Evolutionary conservation across 305 asterid species (phyloP).

Genomic region (Plantago lanceolata): DNA sequence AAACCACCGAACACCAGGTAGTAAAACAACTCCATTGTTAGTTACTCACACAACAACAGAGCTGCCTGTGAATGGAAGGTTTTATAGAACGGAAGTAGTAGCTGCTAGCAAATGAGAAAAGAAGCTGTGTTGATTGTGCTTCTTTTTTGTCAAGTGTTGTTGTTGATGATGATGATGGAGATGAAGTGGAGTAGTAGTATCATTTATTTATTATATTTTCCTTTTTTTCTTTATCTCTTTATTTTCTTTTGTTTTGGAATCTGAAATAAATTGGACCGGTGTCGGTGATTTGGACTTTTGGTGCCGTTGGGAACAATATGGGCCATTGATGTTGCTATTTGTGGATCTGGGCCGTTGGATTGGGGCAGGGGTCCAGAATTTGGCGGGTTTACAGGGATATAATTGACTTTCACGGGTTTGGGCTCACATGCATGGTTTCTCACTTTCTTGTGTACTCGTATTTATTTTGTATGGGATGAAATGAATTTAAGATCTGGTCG

Average conservation of each 20-base stretch:
- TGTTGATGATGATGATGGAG: too few relatives aligned
- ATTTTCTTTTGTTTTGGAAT: conserved; percentile 1
- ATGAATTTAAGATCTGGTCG: too few relatives aligned
- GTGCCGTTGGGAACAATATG: conserved; percentile 8
- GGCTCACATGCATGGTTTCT: too few relatives aligned
- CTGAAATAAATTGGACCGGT: conserved; percentile 7
- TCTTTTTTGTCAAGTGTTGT: too few relatives aligned
- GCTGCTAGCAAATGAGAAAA: not conserved
- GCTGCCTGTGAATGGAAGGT: not conserved
- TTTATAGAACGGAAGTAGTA: too few relatives aligned
- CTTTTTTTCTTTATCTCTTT: not conserved
- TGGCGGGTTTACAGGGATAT: too few relatives aligned
- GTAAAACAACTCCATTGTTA: conserved; percentile 76
- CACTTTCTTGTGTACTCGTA: too few relatives aligned
- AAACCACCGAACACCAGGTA: conserved; percentile 73
- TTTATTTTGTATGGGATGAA: too few relatives aligned
- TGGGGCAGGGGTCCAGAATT: not conserved
- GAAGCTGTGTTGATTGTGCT: conserved; percentile 18
- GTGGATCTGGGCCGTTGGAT: conserved; percentile 26
- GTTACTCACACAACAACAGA: not conserved
- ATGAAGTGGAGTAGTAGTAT: conserved; percentile 1
- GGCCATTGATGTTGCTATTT: conserved; percentile 21
- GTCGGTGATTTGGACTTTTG: conserved; percentile 32
- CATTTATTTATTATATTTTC: not conserved
- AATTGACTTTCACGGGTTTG: too few relatives aligned